Evolutionary conservation across 202 grass and related monocot genomes (phyloP), one percentile per base, ranked within the genome.

Genomic region (Schoenoplectus triqueter): DNA sequence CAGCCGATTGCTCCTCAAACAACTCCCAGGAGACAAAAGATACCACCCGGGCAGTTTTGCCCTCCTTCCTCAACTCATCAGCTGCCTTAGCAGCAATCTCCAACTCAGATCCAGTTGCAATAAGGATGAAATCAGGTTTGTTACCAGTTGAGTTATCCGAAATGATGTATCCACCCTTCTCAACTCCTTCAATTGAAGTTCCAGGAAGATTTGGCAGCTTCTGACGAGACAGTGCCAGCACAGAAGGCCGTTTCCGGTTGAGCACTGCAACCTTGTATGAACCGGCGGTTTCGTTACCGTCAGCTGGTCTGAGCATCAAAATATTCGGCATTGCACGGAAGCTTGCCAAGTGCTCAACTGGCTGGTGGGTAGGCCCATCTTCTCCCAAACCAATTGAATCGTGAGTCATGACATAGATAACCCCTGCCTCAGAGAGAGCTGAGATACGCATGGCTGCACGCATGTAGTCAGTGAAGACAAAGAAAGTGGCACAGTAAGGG

Each of bases 401-500:
- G 14, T 96, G 94, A 65, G 94, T 96, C 94, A 96, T 96, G 61
- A 96, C 91, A 91, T 93, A 92, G 82, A 96, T 93, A 57, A 93
- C 94, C 82, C 94, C 89, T 19, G 86, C 80, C 86, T 96, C 91
- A 4, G 57, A 87, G 84, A 96, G 83, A 54, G 94, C 94, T 15
- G 94, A 96, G 86, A 96, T 93, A 73, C 94, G 89, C 66, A 96
- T 96, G 81, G 94, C 91, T 50, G 75, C 94, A 78, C 94, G 86
- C 91, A 96, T 96, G 89, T 96, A 96, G 73, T 96, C 94, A 0
- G 94, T 96, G 89, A 96, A 96, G 52, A 96, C 94, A 64, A 96
- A 96, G 86, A 96, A 96, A 84, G 94, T 96, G 66, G 94, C 94
- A 84, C 94, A 96, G 89, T 96, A 96, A 4, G 94, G 94, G 72